Conservation (phyloP, 352 stramenopile genomes). For the Thraustochytrium striatum region DNA sequence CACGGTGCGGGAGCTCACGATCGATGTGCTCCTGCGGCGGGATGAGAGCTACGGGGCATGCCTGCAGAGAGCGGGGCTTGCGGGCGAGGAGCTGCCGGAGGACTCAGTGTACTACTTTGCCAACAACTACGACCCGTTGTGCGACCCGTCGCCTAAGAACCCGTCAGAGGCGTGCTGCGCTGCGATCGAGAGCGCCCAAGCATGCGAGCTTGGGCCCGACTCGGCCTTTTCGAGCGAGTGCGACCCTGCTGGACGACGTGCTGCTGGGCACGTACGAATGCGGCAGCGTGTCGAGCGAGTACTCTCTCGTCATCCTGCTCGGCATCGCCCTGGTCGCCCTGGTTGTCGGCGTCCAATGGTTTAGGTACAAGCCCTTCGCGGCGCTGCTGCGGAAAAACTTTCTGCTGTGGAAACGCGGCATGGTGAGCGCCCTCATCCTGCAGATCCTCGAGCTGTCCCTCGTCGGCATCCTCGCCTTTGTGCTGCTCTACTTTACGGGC, state of each 20-base stretch:
- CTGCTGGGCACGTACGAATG: slow-evolving; percentile 23
- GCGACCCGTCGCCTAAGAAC: neutral
- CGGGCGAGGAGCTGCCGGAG: neutral
- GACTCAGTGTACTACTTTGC: neutral
- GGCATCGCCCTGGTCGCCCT: neutral
- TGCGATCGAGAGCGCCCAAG: neutral
- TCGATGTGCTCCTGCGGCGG: neutral
- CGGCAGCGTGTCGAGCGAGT: neutral
- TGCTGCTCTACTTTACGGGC: slow-evolving; percentile 1
- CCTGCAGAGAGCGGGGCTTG: neutral
- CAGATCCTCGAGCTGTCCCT: slow-evolving; percentile 11
- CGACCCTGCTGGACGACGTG: slow-evolving; percentile 12
- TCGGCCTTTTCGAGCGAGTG: neutral
- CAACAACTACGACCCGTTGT: neutral
- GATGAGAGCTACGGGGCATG: neutral
- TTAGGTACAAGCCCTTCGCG: neutral
- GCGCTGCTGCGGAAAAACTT: slow-evolving; percentile 22
- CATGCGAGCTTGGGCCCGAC: neutral
- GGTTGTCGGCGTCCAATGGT: neutral
- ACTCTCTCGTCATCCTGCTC: neutral
- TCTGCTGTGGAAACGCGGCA: neutral
- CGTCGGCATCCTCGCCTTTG: neutral
- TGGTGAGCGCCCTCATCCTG: neutral
- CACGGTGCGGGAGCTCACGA: neutral
- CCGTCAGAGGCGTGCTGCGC: slow-evolving; percentile 1